Evolutionary conservation across 2,329 filamentous ascomycete genomes (phyloP), one percentile per base, ranked within the genome.

Genomic region (Chaetomium sp.): DNA sequence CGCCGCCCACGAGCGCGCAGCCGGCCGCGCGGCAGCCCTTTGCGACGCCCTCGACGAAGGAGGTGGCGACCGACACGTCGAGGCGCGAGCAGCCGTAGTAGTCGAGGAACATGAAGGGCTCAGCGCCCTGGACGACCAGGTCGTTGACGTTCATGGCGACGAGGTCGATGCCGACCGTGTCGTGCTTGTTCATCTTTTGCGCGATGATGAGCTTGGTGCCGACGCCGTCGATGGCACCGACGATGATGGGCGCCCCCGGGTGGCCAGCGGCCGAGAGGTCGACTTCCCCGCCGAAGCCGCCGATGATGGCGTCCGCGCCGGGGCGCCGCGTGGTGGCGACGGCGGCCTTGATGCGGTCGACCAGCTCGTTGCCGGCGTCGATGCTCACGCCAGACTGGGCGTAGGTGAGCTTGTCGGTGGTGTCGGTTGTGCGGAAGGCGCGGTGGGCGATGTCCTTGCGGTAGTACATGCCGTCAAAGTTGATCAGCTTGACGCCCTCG

Each of bases 81-180:
- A 99, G 86, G 76, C 90, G 90, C 77, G 91, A 93, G 83, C 93
- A 97, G 67, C 93, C 94, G 79, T 96, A 97, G 84, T 96, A 98
- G 81, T 99, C 95, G 68, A 98, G 88, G 85, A 99, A 98, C 83
- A 95, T 95, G 69, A 98, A 84, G 2, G 95, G 93, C 71, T 95
- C 92, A 13, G 95, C 95, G 62, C 95, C 95, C 80, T 98, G 93
- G 9, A 98, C 95, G 59, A 99, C 89, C 0, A 99, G 84, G 74
- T 99, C 95, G 77, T 99, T 99, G 75, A 98, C 95, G 77, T 97
- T 98, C 94, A 98, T 98, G 70, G 95, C 95, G 4, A 99, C 95
- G 42, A 99, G 85, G 75, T 99, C 95, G 72, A 99, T 93, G 66
- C 95, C 95, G 12, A 99, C 94, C 3, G 93, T 97, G 77, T 94